Evolutionary conservation across 179 eudicot genomes (phyloP).

Genomic region (Patellifolia procumbens): DNA sequence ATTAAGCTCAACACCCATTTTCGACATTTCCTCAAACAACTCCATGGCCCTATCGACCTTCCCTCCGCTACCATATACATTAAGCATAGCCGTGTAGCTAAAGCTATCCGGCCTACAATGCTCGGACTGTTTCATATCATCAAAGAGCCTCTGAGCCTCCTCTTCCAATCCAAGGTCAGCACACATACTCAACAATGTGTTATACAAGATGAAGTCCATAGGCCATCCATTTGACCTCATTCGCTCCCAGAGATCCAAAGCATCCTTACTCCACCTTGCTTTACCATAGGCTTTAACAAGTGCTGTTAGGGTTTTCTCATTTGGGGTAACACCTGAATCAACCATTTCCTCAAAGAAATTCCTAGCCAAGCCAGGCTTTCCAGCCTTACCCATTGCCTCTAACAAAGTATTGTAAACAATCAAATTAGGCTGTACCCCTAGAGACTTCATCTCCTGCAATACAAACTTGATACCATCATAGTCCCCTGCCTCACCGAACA

Average conservation of each 20-base stretch:
- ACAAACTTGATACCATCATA: conserved; percentile 92
- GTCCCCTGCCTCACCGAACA: conserved; percentile 97
- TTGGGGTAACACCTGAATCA: conserved; percentile 64
- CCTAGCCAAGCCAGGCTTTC: conserved; percentile 91
- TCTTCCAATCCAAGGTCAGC: conserved; percentile 92
- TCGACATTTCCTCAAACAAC: conserved; percentile 71
- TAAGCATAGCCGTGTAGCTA: conserved; percentile 95
- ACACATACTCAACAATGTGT: conserved; percentile 94
- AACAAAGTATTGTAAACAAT: conserved; percentile 88
- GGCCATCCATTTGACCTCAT: conserved; percentile 91
- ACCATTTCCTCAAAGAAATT: conserved; percentile 93
- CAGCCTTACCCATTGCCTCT: conserved; percentile 95
- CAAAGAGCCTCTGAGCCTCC: conserved; percentile 79
- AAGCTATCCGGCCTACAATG: conserved; percentile 73
- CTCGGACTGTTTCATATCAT: conserved; percentile 78
- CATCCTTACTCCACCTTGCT: conserved; percentile 91
- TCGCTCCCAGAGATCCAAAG: conserved; percentile 77
- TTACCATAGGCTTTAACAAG: conserved; percentile 83
- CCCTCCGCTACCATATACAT: conserved; percentile 83
- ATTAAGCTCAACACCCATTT: conserved; percentile 60
- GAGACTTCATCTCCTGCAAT: conserved; percentile 78
- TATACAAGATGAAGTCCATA: conserved; percentile 82
- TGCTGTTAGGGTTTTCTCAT: conserved; percentile 79
- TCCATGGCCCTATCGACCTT: conserved; percentile 81
- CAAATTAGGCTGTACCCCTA: conserved; percentile 79